phyloP scores from a whole-genome alignment of 805 yeast genomes.

The Saccharomyces paradoxus region DNA sequence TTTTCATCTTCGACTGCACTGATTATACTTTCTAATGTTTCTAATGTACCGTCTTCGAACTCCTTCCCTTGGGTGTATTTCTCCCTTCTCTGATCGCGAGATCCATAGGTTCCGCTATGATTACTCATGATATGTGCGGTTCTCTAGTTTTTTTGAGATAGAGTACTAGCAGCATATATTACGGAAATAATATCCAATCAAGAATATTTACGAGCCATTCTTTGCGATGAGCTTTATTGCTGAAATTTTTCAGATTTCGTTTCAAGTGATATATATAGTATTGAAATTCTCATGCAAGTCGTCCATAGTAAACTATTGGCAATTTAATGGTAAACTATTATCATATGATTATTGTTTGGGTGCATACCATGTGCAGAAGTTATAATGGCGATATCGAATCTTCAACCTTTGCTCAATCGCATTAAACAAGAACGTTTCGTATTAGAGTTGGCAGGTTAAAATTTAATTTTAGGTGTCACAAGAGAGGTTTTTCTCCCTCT shows the following conservation, averaged over 20 bases:
- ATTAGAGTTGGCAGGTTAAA: background rate
- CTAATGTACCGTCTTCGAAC: constrained; percentile 24
- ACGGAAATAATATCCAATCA: background rate
- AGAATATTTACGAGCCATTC: background rate
- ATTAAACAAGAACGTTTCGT: background rate
- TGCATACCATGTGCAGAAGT: background rate
- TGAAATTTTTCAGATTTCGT: background rate
- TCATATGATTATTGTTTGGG: background rate
- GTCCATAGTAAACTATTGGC: background rate
- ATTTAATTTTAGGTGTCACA: background rate
- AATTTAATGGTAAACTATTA: background rate
- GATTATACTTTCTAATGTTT: constrained; percentile 19
- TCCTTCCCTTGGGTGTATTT: constrained; percentile 15
- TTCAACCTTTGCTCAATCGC: background rate
- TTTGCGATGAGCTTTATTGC: background rate
- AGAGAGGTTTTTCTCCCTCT: background rate
- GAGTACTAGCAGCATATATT: background rate
- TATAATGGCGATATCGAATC: background rate
- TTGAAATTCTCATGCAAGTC: background rate
- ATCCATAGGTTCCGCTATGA: background rate
- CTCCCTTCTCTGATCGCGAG: constrained; percentile 4
- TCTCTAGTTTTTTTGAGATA: background rate
- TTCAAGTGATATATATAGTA: background rate
- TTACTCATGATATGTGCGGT: background rate
- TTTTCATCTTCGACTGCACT: constrained; percentile 12